Evolutionary conservation across 768 basidiomycete species (phyloP).

Genomic region (Naematelia aurantialba): DNA sequence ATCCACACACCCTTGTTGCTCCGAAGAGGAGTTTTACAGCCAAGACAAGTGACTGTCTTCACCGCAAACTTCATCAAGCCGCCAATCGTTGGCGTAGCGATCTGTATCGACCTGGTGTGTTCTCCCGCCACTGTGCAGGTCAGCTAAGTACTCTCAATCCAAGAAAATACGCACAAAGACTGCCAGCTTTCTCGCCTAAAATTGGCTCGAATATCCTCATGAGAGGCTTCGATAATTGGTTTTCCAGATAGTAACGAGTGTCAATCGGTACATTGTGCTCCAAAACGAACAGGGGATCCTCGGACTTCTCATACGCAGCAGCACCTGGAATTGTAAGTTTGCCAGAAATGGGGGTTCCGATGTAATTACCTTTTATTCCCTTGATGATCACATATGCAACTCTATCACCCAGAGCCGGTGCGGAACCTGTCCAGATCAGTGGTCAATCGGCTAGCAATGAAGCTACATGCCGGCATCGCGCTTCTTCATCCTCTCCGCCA

Average conservation of each 20-base stretch:
- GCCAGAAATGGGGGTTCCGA: not conserved
- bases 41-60: slow-evolving; percentile 88
- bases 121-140: slow-evolving; percentile 75
- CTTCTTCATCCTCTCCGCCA: slow-evolving; percentile 91
- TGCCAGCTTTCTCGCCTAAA: slow-evolving; percentile 82
- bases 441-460: not conserved
- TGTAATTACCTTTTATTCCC: slow-evolving; percentile 71
- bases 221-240: slow-evolving; percentile 93
- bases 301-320: slow-evolving; percentile 96
- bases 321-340: slow-evolving; percentile 59
- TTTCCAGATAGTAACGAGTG: slow-evolving; percentile 95
- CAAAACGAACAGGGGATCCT: slow-evolving; percentile 93
- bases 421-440: slow-evolving; percentile 65
- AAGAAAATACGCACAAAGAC: slow-evolving; percentile 61
- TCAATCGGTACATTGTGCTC: slow-evolving; percentile 98
- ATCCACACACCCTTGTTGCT: slow-evolving; percentile 68
- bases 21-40: slow-evolving; percentile 85
- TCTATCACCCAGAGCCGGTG: slow-evolving; percentile 94
- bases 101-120: slow-evolving; percentile 91
- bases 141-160: slow-evolving; percentile 12
- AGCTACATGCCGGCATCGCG: slow-evolving; percentile 77
- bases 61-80: slow-evolving; percentile 99
- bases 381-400: slow-evolving; percentile 99
- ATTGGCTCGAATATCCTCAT: slow-evolving; percentile 98
- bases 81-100: slow-evolving; percentile 92